Percentiles rank a stretch among this genome's conserved stretches.
These are phyloP conservation scores for Gaeumannomyces tritici DNA, from an alignment of 2,329 filamentous ascomycete species.

Conservation along the genomic window DNA sequence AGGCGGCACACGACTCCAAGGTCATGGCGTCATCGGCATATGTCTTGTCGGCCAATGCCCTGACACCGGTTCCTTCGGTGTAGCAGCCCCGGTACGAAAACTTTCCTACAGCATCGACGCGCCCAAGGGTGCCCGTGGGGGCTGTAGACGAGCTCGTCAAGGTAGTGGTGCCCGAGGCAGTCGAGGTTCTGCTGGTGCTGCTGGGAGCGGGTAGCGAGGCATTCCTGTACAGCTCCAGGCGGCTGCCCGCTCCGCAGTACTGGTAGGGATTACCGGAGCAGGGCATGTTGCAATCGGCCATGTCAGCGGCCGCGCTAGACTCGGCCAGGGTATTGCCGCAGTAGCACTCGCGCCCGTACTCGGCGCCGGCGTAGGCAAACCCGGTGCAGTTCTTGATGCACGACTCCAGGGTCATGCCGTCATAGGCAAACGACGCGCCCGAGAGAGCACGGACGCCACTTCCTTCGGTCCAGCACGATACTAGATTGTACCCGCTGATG, in stretches of 20 bases:
- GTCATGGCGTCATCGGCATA: slow-evolving; percentile 36
- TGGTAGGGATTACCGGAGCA: slow-evolving; percentile 24
- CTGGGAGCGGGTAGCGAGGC: slow-evolving; percentile 5
- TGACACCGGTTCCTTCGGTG: slow-evolving; percentile 39
- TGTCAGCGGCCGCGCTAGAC: slow-evolving; percentile 19
- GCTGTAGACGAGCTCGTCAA: slow-evolving; percentile 16
- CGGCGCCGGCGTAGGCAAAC: slow-evolving; percentile 38
- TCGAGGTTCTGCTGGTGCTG: slow-evolving; percentile 11
- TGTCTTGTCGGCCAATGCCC: slow-evolving; percentile 40
- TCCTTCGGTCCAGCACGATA: slow-evolving; percentile 40
- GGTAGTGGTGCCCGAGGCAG: slow-evolving; percentile 11
- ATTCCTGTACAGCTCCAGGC: slow-evolving; percentile 20
- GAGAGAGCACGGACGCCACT: slow-evolving; percentile 31
- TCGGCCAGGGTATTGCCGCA: slow-evolving; percentile 33
- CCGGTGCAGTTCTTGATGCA: slow-evolving; percentile 36
- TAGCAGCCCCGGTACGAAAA: slow-evolving; percentile 44
- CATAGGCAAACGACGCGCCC: slow-evolving; percentile 29
- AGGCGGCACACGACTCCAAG: slow-evolving; percentile 34
- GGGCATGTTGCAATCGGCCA: slow-evolving; percentile 25
- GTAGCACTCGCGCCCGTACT: slow-evolving; percentile 42
- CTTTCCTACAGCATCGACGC: slow-evolving; percentile 19
- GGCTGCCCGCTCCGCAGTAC: slow-evolving; percentile 26
- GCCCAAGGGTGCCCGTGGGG: slow-evolving; percentile 24
- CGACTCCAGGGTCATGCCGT: slow-evolving; percentile 38
- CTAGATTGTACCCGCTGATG: slow-evolving; percentile 32